phyloP scores from a whole-genome alignment of 1,284 basidiomycete species.

The Trametes hirsuta region DNA sequence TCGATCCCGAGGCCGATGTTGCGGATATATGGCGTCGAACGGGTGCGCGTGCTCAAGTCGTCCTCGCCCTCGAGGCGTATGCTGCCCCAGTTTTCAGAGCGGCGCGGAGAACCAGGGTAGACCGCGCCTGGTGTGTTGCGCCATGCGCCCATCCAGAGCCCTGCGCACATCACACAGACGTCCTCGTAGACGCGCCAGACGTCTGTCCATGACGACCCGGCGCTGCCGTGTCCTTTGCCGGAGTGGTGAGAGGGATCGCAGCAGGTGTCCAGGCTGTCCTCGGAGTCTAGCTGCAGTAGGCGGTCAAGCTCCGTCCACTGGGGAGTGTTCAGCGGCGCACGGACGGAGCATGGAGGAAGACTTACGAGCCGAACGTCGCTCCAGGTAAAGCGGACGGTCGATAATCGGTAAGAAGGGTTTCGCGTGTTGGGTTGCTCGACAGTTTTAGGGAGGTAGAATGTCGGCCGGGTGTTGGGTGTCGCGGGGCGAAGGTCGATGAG shows the following conservation, averaged over 20 bases:
- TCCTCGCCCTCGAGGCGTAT: slow-evolving; percentile 67
- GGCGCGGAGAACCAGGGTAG: slow-evolving; percentile 43
- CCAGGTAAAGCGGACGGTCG: slow-evolving; percentile 73
- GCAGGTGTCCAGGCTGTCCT: slow-evolving; percentile 24
- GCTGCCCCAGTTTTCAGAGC: slow-evolving; percentile 52
- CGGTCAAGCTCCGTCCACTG: slow-evolving; percentile 78
- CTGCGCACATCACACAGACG: slow-evolving; percentile 76
- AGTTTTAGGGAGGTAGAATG: slow-evolving; percentile 61
- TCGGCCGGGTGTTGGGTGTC: slow-evolving; percentile 61
- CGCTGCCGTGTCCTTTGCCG: slow-evolving; percentile 30
- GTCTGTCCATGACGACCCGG: slow-evolving; percentile 63
- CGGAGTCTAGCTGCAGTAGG: slow-evolving; percentile 57
- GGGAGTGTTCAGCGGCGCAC: not conserved
- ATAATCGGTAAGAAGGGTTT: slow-evolving; percentile 55
- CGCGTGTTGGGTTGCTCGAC: slow-evolving; percentile 40
- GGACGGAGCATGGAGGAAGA: slow-evolving; percentile 9
- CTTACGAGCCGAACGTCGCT: slow-evolving; percentile 74
- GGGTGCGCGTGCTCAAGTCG: slow-evolving; percentile 23
- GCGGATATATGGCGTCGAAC: slow-evolving; percentile 46
- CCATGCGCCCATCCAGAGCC: slow-evolving; percentile 74
- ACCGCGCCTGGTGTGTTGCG: slow-evolving; percentile 49
- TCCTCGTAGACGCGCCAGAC: slow-evolving; percentile 82
- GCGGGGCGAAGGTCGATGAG: slow-evolving; percentile 75
- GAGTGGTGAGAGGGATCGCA: slow-evolving; percentile 25
- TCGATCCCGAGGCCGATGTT: slow-evolving; percentile 73